These are phyloP conservation scores for Mycena filopes DNA, from an alignment of 768 basidiomycete species.

Conservation along the genomic window DNA sequence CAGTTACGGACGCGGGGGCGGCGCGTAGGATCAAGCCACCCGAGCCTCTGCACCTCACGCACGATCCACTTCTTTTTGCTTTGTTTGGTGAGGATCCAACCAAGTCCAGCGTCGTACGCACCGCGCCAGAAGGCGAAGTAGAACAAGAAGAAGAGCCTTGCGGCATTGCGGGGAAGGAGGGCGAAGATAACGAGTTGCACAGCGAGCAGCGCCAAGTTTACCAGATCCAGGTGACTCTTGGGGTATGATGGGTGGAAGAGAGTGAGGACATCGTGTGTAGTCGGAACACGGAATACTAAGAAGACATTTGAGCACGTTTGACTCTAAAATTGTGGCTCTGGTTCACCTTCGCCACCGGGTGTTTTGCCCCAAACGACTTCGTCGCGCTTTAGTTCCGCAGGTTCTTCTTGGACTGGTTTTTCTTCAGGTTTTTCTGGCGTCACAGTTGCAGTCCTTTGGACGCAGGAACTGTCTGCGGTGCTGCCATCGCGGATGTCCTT, in stretches of 20 bases:
- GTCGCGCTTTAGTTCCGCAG: slow-evolving; percentile 37
- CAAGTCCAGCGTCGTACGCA: slow-evolving; percentile 93
- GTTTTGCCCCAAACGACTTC: slow-evolving; percentile 93
- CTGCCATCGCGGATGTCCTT: slow-evolving; percentile 20
- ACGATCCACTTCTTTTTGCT: slow-evolving; percentile 97
- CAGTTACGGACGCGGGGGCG: slow-evolving; percentile 75
- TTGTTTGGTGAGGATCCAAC: slow-evolving; percentile 94
- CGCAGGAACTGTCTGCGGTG: slow-evolving; percentile 23
- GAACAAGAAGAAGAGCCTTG: slow-evolving; percentile 79
- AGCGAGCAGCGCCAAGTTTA: slow-evolving; percentile 84
- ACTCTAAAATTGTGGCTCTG: slow-evolving; percentile 5
- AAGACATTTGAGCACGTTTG: slow-evolving; percentile 19
- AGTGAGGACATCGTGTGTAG: slow-evolving; percentile 91
- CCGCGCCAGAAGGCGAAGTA: slow-evolving; percentile 95
- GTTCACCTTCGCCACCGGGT: slow-evolving; percentile 77
- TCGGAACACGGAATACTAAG: slow-evolving; percentile 91
- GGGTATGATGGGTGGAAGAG: slow-evolving; percentile 85
- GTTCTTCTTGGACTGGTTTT: neutral
- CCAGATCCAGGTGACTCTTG: slow-evolving; percentile 89
- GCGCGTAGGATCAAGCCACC: slow-evolving; percentile 87
- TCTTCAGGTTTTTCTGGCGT: neutral
- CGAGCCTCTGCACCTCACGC: slow-evolving; percentile 75
- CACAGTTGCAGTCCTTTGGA: slow-evolving; percentile 6
- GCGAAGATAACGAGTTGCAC: slow-evolving; percentile 82
- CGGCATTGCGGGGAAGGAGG: slow-evolving; percentile 63